Conservation (phyloP, 768 basidiomycete genomes). For the Trametes gibbosa region DNA sequence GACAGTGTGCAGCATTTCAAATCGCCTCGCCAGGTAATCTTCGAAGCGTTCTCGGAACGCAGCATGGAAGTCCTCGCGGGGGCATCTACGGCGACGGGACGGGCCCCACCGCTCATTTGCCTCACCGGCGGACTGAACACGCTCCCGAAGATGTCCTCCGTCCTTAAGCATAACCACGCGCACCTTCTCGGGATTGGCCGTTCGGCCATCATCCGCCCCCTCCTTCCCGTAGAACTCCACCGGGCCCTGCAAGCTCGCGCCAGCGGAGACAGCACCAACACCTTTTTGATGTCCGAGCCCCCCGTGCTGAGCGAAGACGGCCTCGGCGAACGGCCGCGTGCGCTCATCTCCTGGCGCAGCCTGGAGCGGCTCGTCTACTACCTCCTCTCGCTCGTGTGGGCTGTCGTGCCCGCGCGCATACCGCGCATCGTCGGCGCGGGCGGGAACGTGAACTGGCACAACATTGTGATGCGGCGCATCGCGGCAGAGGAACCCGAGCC, state of each 20-base stretch:
- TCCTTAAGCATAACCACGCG: slow-evolving; percentile 53
- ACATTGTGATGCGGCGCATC: slow-evolving; percentile 52
- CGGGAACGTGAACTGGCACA: slow-evolving; percentile 64
- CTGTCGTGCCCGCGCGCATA: slow-evolving; percentile 35
- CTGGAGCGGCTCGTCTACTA: slow-evolving; percentile 12
- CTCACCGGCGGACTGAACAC: slow-evolving; percentile 80
- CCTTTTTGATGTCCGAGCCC: not conserved
- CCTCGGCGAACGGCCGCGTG: not conserved
- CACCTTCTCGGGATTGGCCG: slow-evolving; percentile 80
- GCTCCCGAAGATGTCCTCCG: slow-evolving; percentile 50
- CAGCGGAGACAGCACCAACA: not conserved
- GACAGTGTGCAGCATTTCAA: slow-evolving; percentile 23
- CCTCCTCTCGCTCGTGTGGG: slow-evolving; percentile 19
- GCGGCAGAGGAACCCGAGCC: slow-evolving; percentile 27
- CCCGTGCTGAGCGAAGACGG: not conserved
- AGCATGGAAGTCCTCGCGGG: slow-evolving; percentile 44
- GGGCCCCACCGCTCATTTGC: slow-evolving; percentile 56
- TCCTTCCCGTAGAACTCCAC: slow-evolving; percentile 25
- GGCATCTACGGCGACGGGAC: slow-evolving; percentile 23
- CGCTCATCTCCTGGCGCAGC: slow-evolving; percentile 18
- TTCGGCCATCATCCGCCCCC: slow-evolving; percentile 58
- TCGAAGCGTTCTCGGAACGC: slow-evolving; percentile 60
- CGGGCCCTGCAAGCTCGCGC: not conserved
- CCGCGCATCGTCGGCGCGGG: slow-evolving; percentile 68
- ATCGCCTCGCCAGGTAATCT: slow-evolving; percentile 66